Conservation (phyloP, 139 green algal genomes). For the Closterium sp. region DNA sequence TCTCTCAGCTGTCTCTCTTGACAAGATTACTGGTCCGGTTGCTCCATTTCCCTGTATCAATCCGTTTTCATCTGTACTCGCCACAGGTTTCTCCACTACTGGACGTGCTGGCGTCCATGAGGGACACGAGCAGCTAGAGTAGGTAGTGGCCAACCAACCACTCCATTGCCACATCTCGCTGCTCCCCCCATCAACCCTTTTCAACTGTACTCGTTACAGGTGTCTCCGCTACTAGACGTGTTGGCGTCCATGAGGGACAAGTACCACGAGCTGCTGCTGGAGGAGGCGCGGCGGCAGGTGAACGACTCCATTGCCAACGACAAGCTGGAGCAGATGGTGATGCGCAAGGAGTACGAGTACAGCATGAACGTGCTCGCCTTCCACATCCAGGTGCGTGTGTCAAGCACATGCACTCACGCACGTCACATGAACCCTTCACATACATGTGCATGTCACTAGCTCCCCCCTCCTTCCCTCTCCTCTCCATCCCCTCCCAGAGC, state of each 20-base stretch:
- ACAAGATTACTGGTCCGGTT: neutral
- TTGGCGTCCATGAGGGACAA: constrained; percentile 44
- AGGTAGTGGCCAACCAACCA: no score
- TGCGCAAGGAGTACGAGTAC: constrained; percentile 53
- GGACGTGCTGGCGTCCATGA: no score
- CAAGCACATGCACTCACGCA: neutral
- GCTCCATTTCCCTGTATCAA: neutral
- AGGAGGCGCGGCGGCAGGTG: constrained; percentile 38
- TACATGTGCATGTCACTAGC: neutral
- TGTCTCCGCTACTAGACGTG: constrained; percentile 44
- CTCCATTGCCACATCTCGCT: no score
- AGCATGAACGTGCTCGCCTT: constrained; percentile 52
- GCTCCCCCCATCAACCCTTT: no score
- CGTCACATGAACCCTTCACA: neutral
- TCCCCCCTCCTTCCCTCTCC: neutral
- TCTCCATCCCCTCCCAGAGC: neutral
- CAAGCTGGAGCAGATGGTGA: constrained; percentile 49
- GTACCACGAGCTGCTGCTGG: constrained; percentile 52
- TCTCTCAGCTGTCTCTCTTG: neutral
- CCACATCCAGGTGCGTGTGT: constrained; percentile 25
- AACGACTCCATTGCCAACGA: constrained; percentile 48
- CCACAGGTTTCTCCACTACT: no score
- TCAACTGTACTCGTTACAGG: constrained; percentile 27
- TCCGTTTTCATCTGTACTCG: neutral
- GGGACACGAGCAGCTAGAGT: no score